phyloP scores from a whole-genome alignment of 2,329 filamentous ascomycete species.

The Epichloe scottii region DNA sequence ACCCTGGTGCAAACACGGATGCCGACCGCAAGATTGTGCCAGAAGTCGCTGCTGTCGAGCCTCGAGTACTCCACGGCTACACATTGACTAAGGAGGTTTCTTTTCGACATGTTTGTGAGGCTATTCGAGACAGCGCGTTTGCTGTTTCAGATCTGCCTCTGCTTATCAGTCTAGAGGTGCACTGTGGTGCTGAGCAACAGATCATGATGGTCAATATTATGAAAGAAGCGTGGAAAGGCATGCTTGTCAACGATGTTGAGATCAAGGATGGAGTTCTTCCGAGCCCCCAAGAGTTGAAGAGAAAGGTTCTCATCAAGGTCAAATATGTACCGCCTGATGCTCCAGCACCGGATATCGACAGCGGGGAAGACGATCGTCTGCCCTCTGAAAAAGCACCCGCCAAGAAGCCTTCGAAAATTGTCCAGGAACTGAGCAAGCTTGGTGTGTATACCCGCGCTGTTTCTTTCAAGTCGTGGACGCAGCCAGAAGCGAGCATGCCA shows the following conservation, averaged over 20 bases:
- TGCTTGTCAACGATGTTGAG: conserved; percentile 48
- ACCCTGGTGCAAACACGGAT: not conserved
- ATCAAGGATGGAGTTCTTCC: conserved; percentile 42
- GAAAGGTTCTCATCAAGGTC: conserved; percentile 77
- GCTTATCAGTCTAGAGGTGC: conserved; percentile 91
- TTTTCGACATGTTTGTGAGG: conserved; percentile 73
- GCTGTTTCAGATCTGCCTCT: conserved; percentile 63
- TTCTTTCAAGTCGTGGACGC: conserved; percentile 65
- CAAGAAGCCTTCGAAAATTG: conserved; percentile 49
- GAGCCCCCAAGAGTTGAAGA: conserved; percentile 54
- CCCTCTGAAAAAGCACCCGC: conserved; percentile 28
- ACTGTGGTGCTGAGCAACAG: conserved; percentile 71
- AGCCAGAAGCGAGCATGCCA: conserved; percentile 55
- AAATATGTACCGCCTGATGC: conserved; percentile 47
- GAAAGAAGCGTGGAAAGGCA: conserved; percentile 65
- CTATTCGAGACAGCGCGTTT: conserved; percentile 72
- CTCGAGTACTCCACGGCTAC: conserved; percentile 74
- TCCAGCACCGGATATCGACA: conserved; percentile 17
- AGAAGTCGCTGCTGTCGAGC: conserved; percentile 40
- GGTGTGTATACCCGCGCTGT: conserved; percentile 77
- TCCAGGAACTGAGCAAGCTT: conserved; percentile 59
- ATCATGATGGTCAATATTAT: conserved; percentile 88
- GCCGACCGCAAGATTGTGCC: conserved; percentile 10
- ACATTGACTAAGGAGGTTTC: conserved; percentile 81
- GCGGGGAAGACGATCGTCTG: conserved; percentile 23